These are phyloP conservation scores for Coniophora puteana DNA, from an alignment of 1,284 basidiomycete genomes.

Conservation along the genomic window DNA sequence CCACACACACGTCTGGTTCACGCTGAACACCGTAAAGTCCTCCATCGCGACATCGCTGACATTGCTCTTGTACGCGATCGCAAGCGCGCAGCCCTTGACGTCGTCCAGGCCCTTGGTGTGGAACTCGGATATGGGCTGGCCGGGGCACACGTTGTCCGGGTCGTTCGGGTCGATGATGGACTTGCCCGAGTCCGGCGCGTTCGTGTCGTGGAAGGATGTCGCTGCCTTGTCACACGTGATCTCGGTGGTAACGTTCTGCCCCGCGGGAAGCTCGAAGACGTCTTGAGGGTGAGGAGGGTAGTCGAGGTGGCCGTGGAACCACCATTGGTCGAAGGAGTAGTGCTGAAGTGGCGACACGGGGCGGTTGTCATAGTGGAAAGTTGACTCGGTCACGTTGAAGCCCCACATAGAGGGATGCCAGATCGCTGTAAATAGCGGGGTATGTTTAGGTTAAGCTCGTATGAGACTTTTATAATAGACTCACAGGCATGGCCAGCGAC, in stretches of 20 bases:
- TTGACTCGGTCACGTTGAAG: slow-evolving; percentile 21
- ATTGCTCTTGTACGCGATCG: slow-evolving; percentile 68
- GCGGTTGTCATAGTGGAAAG: slow-evolving; percentile 27
- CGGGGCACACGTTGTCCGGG: slow-evolving; percentile 46
- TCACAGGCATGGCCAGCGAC: slow-evolving; percentile 15
- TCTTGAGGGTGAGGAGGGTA: slow-evolving; percentile 32
- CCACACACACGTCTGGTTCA: slow-evolving; percentile 75
- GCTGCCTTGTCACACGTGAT: slow-evolving; percentile 32
- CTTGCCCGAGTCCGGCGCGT: slow-evolving; percentile 43
- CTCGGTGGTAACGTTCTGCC: slow-evolving; percentile 19
- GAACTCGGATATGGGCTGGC: slow-evolving; percentile 36
- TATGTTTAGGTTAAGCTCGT: background rate
- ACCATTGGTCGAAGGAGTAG: slow-evolving; percentile 36
- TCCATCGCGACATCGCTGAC: slow-evolving; percentile 50
- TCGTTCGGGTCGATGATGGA: slow-evolving; percentile 48
- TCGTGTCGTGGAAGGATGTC: slow-evolving; percentile 47
- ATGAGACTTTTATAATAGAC: slow-evolving; percentile 1
- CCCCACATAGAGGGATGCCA: slow-evolving; percentile 24
- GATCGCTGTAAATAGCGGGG: background rate
- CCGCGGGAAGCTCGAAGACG: slow-evolving; percentile 32
- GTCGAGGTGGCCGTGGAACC: slow-evolving; percentile 36
- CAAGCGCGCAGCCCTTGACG: slow-evolving; percentile 62
- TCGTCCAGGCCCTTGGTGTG: slow-evolving; percentile 54
- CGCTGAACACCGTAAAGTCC: slow-evolving; percentile 70
- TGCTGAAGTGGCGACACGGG: slow-evolving; percentile 31